phyloP scores from a whole-genome alignment of 768 basidiomycete species.

The Panaeolus cyanescens region DNA sequence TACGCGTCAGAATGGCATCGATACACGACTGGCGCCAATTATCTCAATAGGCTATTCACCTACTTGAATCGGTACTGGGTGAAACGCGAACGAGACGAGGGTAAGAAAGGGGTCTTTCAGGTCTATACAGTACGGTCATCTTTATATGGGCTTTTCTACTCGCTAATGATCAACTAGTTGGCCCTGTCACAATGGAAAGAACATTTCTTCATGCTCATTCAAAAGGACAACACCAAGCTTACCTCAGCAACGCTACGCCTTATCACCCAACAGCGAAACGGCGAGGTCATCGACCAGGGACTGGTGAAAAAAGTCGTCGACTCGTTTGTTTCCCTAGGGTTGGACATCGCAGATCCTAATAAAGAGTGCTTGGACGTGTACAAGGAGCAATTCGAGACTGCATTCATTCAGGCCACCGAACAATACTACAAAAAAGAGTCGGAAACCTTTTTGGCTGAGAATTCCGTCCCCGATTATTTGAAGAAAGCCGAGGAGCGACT shows the following conservation, averaged over 20 bases:
- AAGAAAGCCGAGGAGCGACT: slow-evolving; percentile 95
- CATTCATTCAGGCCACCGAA: slow-evolving; percentile 89
- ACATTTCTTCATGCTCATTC: slow-evolving; percentile 86
- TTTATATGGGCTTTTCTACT: not conserved
- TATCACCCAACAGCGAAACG: slow-evolving; percentile 93
- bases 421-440: slow-evolving; percentile 94
- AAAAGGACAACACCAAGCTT: slow-evolving; percentile 78
- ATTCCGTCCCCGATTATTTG: slow-evolving; percentile 94
- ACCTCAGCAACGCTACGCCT: slow-evolving; percentile 85
- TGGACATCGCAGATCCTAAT: slow-evolving; percentile 90
- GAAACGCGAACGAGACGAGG: slow-evolving; percentile 97
- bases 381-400: slow-evolving; percentile 87
- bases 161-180: slow-evolving; percentile 51
- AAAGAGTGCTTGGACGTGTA: slow-evolving; percentile 96
- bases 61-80: slow-evolving; percentile 99
- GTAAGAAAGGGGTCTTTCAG: slow-evolving; percentile 91
- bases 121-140: slow-evolving; percentile 93
- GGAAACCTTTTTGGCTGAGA: slow-evolving; percentile 87
- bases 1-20: slow-evolving; percentile 95
- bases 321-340: slow-evolving; percentile 94
- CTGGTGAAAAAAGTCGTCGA: slow-evolving; percentile 98
- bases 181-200: slow-evolving; percentile 96
- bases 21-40: slow-evolving; percentile 96
- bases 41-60: slow-evolving; percentile 94
- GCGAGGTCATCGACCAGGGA: slow-evolving; percentile 92